Base-by-base conservation (phyloP, 331 rosid genomes). In the Phaseolus coccineus region DNA sequence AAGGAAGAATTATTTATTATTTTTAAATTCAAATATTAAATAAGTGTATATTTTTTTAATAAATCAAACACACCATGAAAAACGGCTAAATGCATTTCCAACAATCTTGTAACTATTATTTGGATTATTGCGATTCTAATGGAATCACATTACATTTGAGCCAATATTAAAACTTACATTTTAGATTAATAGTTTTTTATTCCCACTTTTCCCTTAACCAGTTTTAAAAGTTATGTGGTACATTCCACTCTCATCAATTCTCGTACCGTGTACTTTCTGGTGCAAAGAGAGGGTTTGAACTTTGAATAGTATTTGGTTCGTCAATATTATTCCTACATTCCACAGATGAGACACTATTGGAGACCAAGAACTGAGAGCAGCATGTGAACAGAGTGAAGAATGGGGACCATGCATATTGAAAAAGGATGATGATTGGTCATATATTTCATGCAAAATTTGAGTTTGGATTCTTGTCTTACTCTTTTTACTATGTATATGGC, bases 341-440 rank as follows among this genome's bases (percentile, higher is more conserved):
- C 63, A 58, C 13, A 16, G 2, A 61, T 37, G 53, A 28, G 22
- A 35, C 33, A 47, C 47, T 3, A 61, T 48, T 31, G 51, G 64
- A 35, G n/a, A 66, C 52, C 51, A 68, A 50, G 13, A 19, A 39
- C 31, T 25, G 40, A 52, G 53, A 35, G 47, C 2, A 25, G 50
- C 83, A 72, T 63, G 83, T 63, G 83, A 80, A 72, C 5, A 46
- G 44, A 0, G 57, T 3, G 27, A 14, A 46, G 71, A 55, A 51
- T 33, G 46, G 50, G 76, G 84, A 65, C 76, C 84, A 53, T 75
- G 58, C 61, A 64, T 42, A 22, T 33, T n/a, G 2, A 75, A 28
- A 59, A 59, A 12, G 7, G 25, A 31, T n/a, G 7, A 24, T 24
- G 31, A 67, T 62, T 71, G 77, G 27, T 51, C 67, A 28, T 37